Percentiles rank a stretch among this genome's conserved stretches.
Conservation (phyloP, 2,329 filamentous ascomycete species). For the Elsinoe necatrix region DNA sequence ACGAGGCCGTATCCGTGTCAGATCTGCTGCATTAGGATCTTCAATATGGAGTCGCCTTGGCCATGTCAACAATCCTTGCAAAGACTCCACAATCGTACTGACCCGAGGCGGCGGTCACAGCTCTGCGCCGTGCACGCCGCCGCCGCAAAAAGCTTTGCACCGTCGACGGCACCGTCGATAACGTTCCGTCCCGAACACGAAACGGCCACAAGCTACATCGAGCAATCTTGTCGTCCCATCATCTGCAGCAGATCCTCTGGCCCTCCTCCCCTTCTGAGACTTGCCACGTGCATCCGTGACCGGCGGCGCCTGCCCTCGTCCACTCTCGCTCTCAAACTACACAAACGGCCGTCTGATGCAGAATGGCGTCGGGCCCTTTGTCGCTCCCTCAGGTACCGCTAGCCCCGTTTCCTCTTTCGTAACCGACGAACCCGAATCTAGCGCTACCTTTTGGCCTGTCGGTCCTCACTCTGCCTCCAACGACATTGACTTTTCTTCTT, state of each 20-base stretch:
- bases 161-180: neutral
- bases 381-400: constrained; percentile 10
- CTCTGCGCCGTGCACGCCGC: constrained; percentile 9
- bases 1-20: constrained; percentile 1
- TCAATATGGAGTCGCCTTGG: neutral
- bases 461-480: neutral
- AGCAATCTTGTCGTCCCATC: neutral
- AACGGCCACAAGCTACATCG: neutral
- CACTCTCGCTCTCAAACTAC: neutral
- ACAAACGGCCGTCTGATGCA: constrained; percentile 4
- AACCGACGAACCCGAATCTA: constrained; percentile 4
- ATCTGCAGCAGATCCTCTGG: too few species aligned
- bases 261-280: neutral
- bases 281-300: constrained; percentile 9
- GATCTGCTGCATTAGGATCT: neutral
- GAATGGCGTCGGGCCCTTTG: constrained; percentile 4
- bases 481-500: constrained; percentile 6
- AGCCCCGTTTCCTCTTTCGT: constrained; percentile 13
- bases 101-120: constrained; percentile 6
- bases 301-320: constrained; percentile 1
- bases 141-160: neutral
- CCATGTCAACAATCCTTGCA: neutral
- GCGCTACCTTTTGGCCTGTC: constrained; percentile 5
- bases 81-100: neutral
- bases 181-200: constrained; percentile 11